Conservation (phyloP, 352 stramenopile species). For the Elongisporangium prolatum region DNA sequence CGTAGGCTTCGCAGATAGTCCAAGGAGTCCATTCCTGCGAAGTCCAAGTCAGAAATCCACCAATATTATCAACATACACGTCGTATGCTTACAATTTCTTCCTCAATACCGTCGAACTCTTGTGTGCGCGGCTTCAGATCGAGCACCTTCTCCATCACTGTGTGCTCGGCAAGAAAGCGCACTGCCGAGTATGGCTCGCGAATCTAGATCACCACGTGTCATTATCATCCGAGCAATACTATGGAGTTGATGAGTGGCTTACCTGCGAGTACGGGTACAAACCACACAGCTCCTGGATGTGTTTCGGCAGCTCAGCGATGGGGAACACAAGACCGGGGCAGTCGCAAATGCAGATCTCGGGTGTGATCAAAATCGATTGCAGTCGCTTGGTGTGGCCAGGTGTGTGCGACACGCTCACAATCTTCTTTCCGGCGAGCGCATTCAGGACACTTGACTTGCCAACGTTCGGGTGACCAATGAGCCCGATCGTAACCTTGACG, state of each 20-base stretch:
- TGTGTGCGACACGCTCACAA: constrained; percentile 84
- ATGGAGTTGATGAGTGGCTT: background rate
- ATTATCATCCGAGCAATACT: background rate
- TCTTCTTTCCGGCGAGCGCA: constrained; percentile 80
- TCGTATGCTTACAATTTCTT: constrained; percentile 20
- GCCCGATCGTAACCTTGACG: constrained; percentile 67
- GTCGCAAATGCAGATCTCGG: constrained; percentile 83
- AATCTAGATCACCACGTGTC: constrained; percentile 40
- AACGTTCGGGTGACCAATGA: constrained; percentile 89
- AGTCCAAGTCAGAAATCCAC: background rate
- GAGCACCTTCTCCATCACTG: constrained; percentile 64
- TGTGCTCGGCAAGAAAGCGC: constrained; percentile 77
- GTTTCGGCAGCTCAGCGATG: constrained; percentile 75
- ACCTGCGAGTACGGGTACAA: constrained; percentile 83
- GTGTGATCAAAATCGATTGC: constrained; percentile 82
- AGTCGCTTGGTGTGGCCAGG: constrained; percentile 82
- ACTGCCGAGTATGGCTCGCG: constrained; percentile 86
- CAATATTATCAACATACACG: background rate
- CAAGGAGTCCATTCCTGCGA: constrained; percentile 77
- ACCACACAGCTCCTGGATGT: constrained; percentile 78
- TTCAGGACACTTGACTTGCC: constrained; percentile 88
- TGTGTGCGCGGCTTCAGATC: constrained; percentile 69
- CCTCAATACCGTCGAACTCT: constrained; percentile 69
- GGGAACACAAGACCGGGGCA: constrained; percentile 85
- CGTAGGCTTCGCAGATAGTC: constrained; percentile 81